Evolutionary conservation across 1,284 basidiomycete species (phyloP).

Genomic region (Naganishia sp.): DNA sequence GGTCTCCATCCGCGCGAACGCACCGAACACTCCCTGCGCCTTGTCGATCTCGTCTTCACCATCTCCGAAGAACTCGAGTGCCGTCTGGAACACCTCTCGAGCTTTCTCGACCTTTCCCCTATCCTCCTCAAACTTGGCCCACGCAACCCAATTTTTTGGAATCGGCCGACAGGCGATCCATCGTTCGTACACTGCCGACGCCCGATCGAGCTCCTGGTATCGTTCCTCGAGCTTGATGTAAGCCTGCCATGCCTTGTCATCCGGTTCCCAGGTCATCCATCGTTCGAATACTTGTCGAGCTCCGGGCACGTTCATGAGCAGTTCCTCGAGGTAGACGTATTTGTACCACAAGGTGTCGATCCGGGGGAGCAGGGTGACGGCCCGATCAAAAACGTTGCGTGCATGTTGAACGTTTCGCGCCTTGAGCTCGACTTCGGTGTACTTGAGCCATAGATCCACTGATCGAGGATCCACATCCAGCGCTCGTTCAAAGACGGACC

Average conservation of each 20-base stretch:
- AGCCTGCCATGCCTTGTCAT: conserved; percentile 98
- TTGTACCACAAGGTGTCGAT: conserved; percentile 95
- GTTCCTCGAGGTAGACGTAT: conserved; percentile 96
- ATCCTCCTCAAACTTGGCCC: conserved; percentile 96
- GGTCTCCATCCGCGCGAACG: conserved; percentile 98
- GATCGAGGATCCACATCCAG: conserved; percentile 90
- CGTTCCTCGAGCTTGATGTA: conserved; percentile 97
- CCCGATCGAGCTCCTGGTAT: conserved; percentile 87
- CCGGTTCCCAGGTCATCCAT: conserved; percentile 99
- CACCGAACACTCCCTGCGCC: conserved; percentile 91
- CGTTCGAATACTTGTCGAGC: conserved; percentile 97
- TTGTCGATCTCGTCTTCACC: conserved; percentile 96
- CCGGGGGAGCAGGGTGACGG: conserved; percentile 90
- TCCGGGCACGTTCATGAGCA: conserved; percentile 91
- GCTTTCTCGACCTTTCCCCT: conserved; percentile 82
- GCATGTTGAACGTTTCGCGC: conserved; percentile 95
- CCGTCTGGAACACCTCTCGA: conserved; percentile 93
- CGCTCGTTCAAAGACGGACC: conserved; percentile 94
- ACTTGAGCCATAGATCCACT: conserved; percentile 87
- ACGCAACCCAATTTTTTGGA: conserved; percentile 94
- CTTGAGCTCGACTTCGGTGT: conserved; percentile 98
- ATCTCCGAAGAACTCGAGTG: conserved; percentile 95
- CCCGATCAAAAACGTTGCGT: conserved; percentile 93
- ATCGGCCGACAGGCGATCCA: conserved; percentile 92
- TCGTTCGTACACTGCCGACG: conserved; percentile 89